Conservation (phyloP, 108 stramenopile genomes). For the Skeletonema potamos region DNA sequence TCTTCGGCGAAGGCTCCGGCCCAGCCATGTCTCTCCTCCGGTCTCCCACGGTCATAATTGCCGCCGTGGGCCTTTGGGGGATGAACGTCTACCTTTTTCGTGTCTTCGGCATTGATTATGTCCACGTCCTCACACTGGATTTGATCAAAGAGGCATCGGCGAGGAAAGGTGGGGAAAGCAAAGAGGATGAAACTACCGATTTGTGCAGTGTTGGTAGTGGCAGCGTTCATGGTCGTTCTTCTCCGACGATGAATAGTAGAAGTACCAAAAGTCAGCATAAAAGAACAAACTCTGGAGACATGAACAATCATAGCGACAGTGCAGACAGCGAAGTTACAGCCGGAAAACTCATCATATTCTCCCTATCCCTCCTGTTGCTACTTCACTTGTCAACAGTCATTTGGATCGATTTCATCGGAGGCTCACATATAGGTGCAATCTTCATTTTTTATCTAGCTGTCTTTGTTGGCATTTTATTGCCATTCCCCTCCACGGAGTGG, state of each 20-base stretch:
- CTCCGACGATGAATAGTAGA: neutral
- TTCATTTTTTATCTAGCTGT: slow-evolving; percentile 69
- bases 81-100: slow-evolving; percentile 87
- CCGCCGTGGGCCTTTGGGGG: slow-evolving; percentile 80
- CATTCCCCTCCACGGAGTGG: slow-evolving; percentile 65
- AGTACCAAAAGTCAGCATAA: slow-evolving; percentile 3
- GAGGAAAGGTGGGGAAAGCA: slow-evolving; percentile 27
- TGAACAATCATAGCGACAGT: neutral
- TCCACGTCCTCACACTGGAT: slow-evolving; percentile 71
- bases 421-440: slow-evolving; percentile 74
- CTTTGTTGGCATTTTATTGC: slow-evolving; percentile 53
- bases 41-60: slow-evolving; percentile 81
- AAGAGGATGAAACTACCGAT: slow-evolving; percentile 6
- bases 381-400: slow-evolving; percentile 61
- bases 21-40: slow-evolving; percentile 84
- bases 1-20: slow-evolving; percentile 76
- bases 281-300: neutral
- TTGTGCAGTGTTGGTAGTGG: neutral
- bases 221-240: neutral
- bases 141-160: slow-evolving; percentile 48
- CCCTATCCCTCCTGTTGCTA: slow-evolving; percentile 50
- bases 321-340: slow-evolving; percentile 51
- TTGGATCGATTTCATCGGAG: slow-evolving; percentile 66
- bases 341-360: slow-evolving; percentile 59
- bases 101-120: slow-evolving; percentile 78